Evolutionary conservation across 176 grass and related monocot genomes (phyloP).

Genomic region (Ensete glaucum): DNA sequence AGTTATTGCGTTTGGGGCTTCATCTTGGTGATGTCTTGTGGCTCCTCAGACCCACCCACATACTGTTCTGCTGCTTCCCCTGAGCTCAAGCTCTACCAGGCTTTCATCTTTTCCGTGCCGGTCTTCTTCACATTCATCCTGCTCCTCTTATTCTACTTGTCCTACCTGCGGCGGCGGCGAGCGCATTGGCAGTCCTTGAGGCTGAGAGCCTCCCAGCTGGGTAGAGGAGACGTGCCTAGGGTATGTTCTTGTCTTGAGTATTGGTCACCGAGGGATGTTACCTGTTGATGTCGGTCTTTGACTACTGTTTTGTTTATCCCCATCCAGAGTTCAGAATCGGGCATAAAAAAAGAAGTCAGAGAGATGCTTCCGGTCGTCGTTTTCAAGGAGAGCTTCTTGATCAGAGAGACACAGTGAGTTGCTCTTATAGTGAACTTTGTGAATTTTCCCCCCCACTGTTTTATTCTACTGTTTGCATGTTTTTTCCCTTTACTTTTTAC

Average conservation of each 20-base stretch:
- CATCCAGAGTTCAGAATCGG: constrained; percentile 47
- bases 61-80: constrained; percentile 64
- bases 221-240: constrained; percentile 51
- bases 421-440: background rate
- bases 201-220: constrained; percentile 55
- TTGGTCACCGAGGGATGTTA: background rate
- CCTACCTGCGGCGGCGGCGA: constrained; percentile 70
- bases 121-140: constrained; percentile 81
- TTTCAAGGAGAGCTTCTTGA: constrained; percentile 91
- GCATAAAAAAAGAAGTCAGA: constrained; percentile 75
- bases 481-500: too few species aligned
- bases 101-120: constrained; percentile 85
- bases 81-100: constrained; percentile 90
- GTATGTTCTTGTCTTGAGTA: constrained; percentile 25
- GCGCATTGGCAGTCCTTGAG: constrained; percentile 74
- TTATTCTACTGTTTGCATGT: background rate
- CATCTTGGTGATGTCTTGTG: constrained; percentile 56
- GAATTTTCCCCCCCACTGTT: background rate
- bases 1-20: background rate
- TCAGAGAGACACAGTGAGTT: constrained; percentile 94
- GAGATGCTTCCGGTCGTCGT: constrained; percentile 89
- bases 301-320: constrained; percentile 17
- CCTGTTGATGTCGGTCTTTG: background rate
- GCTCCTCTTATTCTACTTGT: constrained; percentile 79
- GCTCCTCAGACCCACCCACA: constrained; percentile 47